Percentiles rank a stretch among this genome's conserved stretches.
Evolutionary conservation across 2,329 filamentous ascomycete species (phyloP).

Genomic region (Hypoxylon sp.): DNA sequence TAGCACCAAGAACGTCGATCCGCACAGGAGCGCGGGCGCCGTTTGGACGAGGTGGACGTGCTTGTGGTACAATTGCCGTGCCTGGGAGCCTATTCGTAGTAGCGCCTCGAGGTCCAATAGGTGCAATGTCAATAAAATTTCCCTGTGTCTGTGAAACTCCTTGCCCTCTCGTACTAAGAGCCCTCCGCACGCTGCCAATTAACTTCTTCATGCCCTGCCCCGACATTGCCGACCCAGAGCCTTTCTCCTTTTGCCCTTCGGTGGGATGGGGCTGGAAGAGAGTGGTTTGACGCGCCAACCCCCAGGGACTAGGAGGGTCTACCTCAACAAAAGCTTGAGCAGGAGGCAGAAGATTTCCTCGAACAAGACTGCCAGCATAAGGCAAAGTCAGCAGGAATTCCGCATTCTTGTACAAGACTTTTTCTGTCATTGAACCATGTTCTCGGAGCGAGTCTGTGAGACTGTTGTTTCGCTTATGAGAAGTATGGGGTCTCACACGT

Average conservation of each 20-base stretch:
- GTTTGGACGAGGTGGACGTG: constrained; percentile 59
- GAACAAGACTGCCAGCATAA: constrained; percentile 86
- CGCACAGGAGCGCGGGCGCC: constrained; percentile 70
- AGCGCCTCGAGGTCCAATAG: constrained; percentile 66
- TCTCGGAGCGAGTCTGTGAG: constrained; percentile 88
- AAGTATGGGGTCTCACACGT: constrained; percentile 68
- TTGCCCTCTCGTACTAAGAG: constrained; percentile 75
- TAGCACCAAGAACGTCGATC: constrained; percentile 86
- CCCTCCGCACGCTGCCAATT: constrained; percentile 87
- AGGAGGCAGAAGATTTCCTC: constrained; percentile 87
- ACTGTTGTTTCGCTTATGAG: constrained; percentile 89
- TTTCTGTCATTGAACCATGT: constrained; percentile 66
- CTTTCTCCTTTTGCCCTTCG: constrained; percentile 61
- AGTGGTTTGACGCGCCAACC: constrained; percentile 68
- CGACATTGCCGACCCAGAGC: constrained; percentile 70
- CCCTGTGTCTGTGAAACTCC: constrained; percentile 62
- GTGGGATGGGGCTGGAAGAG: constrained; percentile 62
- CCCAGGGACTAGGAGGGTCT: constrained; percentile 66
- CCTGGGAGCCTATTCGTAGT: constrained; percentile 72
- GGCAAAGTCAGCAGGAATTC: constrained; percentile 75
- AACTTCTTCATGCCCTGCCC: constrained; percentile 87
- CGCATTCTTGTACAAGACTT: constrained; percentile 66
- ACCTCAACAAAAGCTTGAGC: constrained; percentile 84
- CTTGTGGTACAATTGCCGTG: constrained; percentile 73
- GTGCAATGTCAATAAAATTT: constrained; percentile 65